Conservation (phyloP, 306 rosid species). For the Cucurbita ficifolia region DNA sequence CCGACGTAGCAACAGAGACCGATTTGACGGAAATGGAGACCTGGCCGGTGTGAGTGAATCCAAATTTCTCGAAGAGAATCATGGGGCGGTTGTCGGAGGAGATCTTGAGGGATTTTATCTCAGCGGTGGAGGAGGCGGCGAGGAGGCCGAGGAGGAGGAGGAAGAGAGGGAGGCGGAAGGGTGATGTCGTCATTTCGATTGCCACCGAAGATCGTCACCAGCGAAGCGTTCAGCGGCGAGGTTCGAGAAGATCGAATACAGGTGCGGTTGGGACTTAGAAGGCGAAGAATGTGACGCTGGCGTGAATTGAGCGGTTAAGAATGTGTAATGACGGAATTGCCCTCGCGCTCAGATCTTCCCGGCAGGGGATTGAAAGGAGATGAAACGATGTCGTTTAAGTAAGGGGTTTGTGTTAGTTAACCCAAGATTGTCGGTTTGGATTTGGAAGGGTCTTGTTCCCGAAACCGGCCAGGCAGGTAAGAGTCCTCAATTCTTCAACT, state of each 20-base stretch:
- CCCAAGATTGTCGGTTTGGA: neutral
- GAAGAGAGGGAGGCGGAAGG: slow-evolving; percentile 20
- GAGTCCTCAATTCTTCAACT: no score
- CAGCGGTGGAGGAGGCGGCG: slow-evolving; percentile 32
- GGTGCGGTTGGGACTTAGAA: neutral
- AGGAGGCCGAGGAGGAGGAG: slow-evolving; percentile 14
- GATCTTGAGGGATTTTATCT: slow-evolving; percentile 63
- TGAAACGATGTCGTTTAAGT: neutral
- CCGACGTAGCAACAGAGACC: slow-evolving; percentile 27
- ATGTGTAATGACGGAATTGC: neutral
- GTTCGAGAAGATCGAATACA: neutral
- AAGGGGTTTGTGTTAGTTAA: neutral
- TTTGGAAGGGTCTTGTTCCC: neutral
- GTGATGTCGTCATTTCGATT: slow-evolving; percentile 24
- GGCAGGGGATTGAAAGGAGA: neutral
- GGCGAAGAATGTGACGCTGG: slow-evolving; percentile 3
- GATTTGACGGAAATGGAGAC: slow-evolving; percentile 34
- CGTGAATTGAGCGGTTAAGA: slow-evolving; percentile 1
- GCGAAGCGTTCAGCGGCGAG: neutral
- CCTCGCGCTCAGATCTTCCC: neutral
- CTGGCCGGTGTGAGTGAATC: slow-evolving; percentile 72
- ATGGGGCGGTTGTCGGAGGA: slow-evolving; percentile 50
- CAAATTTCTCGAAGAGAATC: slow-evolving; percentile 82
- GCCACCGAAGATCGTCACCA: slow-evolving; percentile 2
- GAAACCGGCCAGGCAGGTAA: neutral